phyloP scores from a whole-genome alignment of 441 rosid species.

The Mallotus japonicus region DNA sequence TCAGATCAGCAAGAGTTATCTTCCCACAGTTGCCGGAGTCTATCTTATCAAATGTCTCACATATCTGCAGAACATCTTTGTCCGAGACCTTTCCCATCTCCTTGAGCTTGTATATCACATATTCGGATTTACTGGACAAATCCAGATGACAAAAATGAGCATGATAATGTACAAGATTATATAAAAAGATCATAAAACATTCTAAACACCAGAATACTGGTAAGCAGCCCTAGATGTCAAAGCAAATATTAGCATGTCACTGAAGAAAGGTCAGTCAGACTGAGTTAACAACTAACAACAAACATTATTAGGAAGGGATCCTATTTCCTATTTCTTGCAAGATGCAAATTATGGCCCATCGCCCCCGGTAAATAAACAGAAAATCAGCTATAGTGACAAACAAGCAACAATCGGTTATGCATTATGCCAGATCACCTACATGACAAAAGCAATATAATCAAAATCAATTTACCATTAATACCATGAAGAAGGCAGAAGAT shows the following conservation, averaged over 20 bases:
- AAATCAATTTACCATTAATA: background rate
- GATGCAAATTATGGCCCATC: background rate
- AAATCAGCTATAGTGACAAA: background rate
- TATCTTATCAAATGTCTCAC: constrained; percentile 66
- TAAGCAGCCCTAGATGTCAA: background rate
- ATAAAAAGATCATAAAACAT: background rate
- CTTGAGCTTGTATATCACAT: constrained; percentile 86
- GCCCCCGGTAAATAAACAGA: background rate
- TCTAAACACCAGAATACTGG: background rate
- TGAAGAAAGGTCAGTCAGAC: background rate
- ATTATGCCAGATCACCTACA: background rate
- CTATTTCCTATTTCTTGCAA: background rate
- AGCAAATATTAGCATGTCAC: background rate
- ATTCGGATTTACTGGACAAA: constrained; percentile 77
- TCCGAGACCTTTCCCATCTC: constrained; percentile 87
- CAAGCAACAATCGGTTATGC: background rate
- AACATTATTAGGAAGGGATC: background rate
- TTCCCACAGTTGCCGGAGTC: constrained; percentile 81
- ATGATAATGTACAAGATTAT: background rate
- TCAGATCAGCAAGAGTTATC: constrained; percentile 82
- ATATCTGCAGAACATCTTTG: constrained; percentile 68
- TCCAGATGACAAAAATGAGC: background rate
- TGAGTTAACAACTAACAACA: background rate
- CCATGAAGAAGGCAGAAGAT: background rate
- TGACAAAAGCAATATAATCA: background rate